A percentile compares a stretch with the other conserved stretches of the same genome.
Evolutionary conservation across 129 eudicot species (phyloP).

Genomic region (Saposhnikovia divaricata): DNA sequence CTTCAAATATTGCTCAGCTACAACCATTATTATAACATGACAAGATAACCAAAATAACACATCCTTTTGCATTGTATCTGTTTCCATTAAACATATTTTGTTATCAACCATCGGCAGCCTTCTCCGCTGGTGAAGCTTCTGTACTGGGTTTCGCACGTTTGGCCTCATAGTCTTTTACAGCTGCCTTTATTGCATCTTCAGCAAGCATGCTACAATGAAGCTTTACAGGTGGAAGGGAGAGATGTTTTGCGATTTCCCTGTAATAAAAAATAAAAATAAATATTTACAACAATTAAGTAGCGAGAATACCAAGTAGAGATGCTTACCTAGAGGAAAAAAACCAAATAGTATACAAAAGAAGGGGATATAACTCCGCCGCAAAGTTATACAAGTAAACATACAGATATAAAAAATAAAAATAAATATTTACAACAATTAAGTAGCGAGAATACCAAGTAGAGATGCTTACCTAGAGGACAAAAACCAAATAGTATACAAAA

Average conservation of each 20-base stretch:
- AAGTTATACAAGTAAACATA: not conserved
- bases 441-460: not conserved
- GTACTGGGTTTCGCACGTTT: conserved; percentile 45
- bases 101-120: conserved; percentile 18
- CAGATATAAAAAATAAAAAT: not conserved
- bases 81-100: not conserved
- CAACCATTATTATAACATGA: conserved; percentile 4
- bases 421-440: not conserved
- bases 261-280: conserved; percentile 10
- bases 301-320: not conserved
- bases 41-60: not conserved
- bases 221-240: conserved; percentile 92
- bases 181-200: conserved; percentile 97
- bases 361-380: not conserved
- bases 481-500: not conserved
- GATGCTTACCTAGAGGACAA: not conserved
- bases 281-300: not conserved
- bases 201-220: conserved; percentile 99
- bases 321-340: not conserved
- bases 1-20: not conserved
- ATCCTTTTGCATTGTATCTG: not conserved
- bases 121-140: conserved; percentile 26
- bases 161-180: conserved; percentile 71
- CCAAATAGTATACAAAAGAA: not conserved
- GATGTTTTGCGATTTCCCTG: conserved; percentile 97